phyloP scores from a whole-genome alignment of 306 rosid genomes.

The Quercus gilva region DNA sequence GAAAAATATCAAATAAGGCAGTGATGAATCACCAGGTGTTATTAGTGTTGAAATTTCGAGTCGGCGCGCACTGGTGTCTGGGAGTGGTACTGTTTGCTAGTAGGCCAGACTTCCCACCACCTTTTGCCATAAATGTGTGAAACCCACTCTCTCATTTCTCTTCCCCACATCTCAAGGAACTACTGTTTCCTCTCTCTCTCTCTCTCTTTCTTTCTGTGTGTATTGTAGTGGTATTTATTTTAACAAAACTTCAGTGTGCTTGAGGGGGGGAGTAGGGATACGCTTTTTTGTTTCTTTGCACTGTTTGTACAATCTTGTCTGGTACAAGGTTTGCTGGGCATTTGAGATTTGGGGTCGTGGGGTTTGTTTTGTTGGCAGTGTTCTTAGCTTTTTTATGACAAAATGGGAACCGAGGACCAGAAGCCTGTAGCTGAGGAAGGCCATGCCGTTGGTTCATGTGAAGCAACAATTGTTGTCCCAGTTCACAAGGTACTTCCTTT shows the following conservation, averaged over 20 bases:
- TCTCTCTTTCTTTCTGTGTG: not conserved
- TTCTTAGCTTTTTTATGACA: slow-evolving; percentile 14
- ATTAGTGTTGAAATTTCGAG: not conserved
- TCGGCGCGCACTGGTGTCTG: slow-evolving; percentile 26
- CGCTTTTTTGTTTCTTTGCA: no score
- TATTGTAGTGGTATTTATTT: not conserved
- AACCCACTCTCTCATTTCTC: not conserved
- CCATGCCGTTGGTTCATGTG: slow-evolving; percentile 22
- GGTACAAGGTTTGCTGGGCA: no score
- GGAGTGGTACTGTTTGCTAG: slow-evolving; percentile 26
- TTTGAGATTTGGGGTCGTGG: no score
- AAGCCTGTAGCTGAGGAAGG: slow-evolving; percentile 32
- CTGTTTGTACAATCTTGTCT: no score
- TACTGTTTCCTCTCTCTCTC: not conserved
- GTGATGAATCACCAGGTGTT: not conserved
- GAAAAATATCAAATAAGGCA: no score
- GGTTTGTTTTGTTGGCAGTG: slow-evolving; percentile 17
- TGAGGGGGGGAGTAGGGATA: no score
- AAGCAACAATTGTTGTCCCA: slow-evolving; percentile 36
- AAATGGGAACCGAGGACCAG: slow-evolving; percentile 44
- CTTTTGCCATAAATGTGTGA: slow-evolving; percentile 39
- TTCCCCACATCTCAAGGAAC: not conserved
- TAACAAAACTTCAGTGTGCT: no score
- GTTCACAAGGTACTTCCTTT: slow-evolving; percentile 44
- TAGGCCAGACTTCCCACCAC: slow-evolving; percentile 36